A percentile compares a stretch with the other conserved stretches of the same genome.
Evolutionary conservation across 2,329 filamentous ascomycete genomes (phyloP).

Genomic region (Phoma herbarum): DNA sequence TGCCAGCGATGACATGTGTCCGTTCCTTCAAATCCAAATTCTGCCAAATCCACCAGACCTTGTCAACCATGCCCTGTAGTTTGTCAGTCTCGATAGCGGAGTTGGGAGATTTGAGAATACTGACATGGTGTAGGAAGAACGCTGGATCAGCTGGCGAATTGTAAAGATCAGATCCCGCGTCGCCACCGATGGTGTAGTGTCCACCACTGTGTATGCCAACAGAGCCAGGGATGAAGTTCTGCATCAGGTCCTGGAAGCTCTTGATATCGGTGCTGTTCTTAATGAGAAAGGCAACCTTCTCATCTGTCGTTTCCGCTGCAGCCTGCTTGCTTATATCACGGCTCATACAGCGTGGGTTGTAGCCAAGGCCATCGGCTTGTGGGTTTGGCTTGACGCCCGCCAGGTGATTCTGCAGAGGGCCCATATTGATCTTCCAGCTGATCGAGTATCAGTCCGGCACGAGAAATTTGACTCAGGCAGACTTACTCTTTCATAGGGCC

Average conservation of each 20-base stretch:
- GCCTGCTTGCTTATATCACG: constrained; percentile 46
- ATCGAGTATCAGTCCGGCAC: background rate
- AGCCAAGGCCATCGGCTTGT: constrained; percentile 26
- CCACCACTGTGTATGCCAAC: constrained; percentile 55
- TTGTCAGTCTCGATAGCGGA: background rate
- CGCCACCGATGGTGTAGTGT: constrained; percentile 54
- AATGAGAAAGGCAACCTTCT: background rate
- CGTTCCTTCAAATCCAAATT: constrained; percentile 50
- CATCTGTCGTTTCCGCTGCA: constrained; percentile 4
- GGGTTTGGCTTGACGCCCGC: constrained; percentile 36
- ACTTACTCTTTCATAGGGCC: constrained; percentile 12
- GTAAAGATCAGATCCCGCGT: constrained; percentile 54
- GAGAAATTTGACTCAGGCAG: background rate
- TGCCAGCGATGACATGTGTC: constrained; percentile 52
- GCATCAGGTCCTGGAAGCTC: background rate
- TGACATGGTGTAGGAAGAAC: constrained; percentile 53
- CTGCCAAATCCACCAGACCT: constrained; percentile 60
- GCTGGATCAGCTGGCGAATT: constrained; percentile 46
- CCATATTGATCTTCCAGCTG: constrained; percentile 54
- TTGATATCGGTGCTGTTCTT: constrained; percentile 4
- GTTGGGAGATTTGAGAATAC: background rate
- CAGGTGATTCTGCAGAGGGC: constrained; percentile 55
- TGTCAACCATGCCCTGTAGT: constrained; percentile 52
- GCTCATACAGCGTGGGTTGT: constrained; percentile 44
- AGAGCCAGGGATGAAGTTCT: constrained; percentile 10